phyloP scores from a whole-genome alignment of 148 eudicot genomes.

The Beta vulgaris region DNA sequence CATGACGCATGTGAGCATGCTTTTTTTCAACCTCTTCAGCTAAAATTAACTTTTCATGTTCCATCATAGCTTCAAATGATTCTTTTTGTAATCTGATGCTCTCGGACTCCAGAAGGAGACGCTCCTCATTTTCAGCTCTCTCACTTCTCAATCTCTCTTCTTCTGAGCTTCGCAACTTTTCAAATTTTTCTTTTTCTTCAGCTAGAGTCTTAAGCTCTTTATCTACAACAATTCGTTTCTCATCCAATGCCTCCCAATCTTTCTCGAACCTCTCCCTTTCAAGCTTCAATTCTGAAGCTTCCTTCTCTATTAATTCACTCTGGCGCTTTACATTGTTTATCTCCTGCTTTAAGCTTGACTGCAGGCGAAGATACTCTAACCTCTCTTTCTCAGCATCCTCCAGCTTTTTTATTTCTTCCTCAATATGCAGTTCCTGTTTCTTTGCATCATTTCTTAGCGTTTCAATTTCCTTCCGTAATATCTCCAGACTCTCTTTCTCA shows the following conservation, averaged over 20 bases:
- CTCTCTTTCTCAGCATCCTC: constrained; percentile 48
- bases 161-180: constrained; percentile 41
- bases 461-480: constrained; percentile 55
- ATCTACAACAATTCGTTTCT: constrained; percentile 47
- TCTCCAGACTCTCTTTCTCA: constrained; percentile 48
- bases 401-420: constrained; percentile 55
- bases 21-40: constrained; percentile 52
- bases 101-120: constrained; percentile 47
- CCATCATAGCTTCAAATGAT: constrained; percentile 69
- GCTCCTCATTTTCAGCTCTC: constrained; percentile 46
- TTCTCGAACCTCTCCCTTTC: constrained; percentile 75
- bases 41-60: constrained; percentile 50
- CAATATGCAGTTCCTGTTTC: constrained; percentile 46
- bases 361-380: constrained; percentile 55
- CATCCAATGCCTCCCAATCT: constrained; percentile 91
- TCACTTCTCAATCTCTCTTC: constrained; percentile 61
- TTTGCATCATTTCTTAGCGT: constrained; percentile 40
- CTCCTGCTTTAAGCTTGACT: constrained; percentile 59
- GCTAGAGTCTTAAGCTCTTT: constrained; percentile 39
- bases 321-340: constrained; percentile 59
- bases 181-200: constrained; percentile 49
- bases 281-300: constrained; percentile 61
- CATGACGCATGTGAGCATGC: constrained; percentile 45
- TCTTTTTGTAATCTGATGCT: constrained; percentile 55
- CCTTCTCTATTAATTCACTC: constrained; percentile 56